phyloP scores from a whole-genome alignment of 768 basidiomycete genomes.

The Floccularia luteovirens region DNA sequence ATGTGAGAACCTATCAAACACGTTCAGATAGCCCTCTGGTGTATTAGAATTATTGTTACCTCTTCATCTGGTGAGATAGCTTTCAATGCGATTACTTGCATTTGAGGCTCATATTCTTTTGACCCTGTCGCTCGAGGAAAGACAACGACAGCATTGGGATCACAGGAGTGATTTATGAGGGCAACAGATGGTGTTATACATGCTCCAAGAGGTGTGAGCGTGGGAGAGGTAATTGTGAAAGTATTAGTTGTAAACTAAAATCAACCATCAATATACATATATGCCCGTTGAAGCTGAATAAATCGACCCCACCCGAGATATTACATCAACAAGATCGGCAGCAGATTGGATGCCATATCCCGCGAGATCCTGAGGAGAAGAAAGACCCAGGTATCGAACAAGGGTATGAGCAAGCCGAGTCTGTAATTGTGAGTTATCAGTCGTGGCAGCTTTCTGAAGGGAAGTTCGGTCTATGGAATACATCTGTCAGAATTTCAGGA shows the following conservation, averaged over 20 bases:
- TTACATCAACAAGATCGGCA: slow-evolving; percentile 58
- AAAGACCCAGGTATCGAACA: slow-evolving; percentile 59
- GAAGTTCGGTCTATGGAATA: slow-evolving; percentile 43
- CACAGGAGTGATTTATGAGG: slow-evolving; percentile 83
- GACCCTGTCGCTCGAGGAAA: slow-evolving; percentile 55
- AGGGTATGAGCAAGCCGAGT: slow-evolving; percentile 69
- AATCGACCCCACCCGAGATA: slow-evolving; percentile 53
- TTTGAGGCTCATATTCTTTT: slow-evolving; percentile 41
- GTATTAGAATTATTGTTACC: slow-evolving; percentile 28
- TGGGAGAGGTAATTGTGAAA: slow-evolving; percentile 74
- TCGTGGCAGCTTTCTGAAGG: slow-evolving; percentile 29
- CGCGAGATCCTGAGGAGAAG: slow-evolving; percentile 50
- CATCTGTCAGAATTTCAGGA: neutral
- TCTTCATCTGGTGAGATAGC: slow-evolving; percentile 62
- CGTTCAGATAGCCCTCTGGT: neutral
- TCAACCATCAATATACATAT: neutral
- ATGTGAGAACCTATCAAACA: slow-evolving; percentile 55
- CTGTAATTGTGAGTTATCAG: slow-evolving; percentile 42
- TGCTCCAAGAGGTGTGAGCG: slow-evolving; percentile 75
- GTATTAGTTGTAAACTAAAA: slow-evolving; percentile 86
- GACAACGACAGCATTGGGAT: slow-evolving; percentile 86
- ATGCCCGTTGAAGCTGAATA: neutral
- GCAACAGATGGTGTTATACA: slow-evolving; percentile 78
- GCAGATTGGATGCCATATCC: slow-evolving; percentile 49
- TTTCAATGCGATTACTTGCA: slow-evolving; percentile 70